These are phyloP conservation scores for Hymenoscyphus salicellus DNA, from an alignment of 2,329 filamentous ascomycete species.

Conservation along the genomic window DNA sequence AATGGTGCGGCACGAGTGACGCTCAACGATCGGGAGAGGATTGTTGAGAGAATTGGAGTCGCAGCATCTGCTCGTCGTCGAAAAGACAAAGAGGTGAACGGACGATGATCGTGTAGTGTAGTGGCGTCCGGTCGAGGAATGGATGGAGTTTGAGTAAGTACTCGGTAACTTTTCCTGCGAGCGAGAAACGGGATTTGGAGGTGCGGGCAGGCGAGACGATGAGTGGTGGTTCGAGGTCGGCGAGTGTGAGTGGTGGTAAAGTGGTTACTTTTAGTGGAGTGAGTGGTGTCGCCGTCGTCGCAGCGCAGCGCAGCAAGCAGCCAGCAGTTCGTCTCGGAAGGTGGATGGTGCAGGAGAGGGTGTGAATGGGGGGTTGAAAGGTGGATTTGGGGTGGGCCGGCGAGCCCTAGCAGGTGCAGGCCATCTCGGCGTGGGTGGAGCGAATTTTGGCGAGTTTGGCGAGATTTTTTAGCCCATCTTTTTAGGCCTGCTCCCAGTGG, in stretches of 20 bases:
- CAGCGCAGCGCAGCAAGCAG: neutral
- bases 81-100: neutral
- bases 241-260: neutral
- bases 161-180: neutral
- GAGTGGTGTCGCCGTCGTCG: neutral
- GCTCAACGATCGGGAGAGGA: neutral
- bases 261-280: neutral
- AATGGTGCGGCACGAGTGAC: neutral
- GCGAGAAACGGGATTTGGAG: neutral
- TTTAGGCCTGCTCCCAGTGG: no score
- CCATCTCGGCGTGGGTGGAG: neutral
- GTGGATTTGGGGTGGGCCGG: neutral
- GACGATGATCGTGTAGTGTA: neutral
- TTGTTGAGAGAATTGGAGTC: neutral
- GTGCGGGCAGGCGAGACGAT: neutral
- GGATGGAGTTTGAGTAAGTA: conserved; percentile 4
- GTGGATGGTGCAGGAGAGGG: neutral
- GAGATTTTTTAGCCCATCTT: neutral
- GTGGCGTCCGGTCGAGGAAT: neutral
- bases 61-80: neutral
- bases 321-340: neutral
- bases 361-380: neutral
- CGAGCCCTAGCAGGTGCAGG: neutral
- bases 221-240: neutral
- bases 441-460: neutral